Percentiles rank a stretch among this genome's conserved stretches.
Evolutionary conservation across 441 rosid genomes (phyloP).

Genomic region (Gossypium laxum): DNA sequence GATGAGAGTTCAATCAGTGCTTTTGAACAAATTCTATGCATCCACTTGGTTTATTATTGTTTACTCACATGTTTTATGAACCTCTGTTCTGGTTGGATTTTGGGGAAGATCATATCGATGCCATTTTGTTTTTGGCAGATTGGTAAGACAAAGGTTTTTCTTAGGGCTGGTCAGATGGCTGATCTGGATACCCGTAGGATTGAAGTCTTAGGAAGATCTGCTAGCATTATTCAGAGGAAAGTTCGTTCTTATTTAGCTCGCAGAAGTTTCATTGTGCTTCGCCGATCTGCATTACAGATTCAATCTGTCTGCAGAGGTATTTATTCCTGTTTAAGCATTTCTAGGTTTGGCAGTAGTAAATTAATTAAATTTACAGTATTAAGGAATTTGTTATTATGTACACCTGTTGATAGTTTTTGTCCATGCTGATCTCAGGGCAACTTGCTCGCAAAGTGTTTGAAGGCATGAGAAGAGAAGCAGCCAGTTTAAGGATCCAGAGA

Average conservation of each 20-base stretch:
- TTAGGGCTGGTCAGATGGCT: slow-evolving; percentile 99
- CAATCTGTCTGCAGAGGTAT: slow-evolving; percentile 92
- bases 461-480: slow-evolving; percentile 69
- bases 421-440: slow-evolving; percentile 46
- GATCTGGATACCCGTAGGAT: slow-evolving; percentile 84
- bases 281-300: slow-evolving; percentile 51
- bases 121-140: slow-evolving; percentile 42
- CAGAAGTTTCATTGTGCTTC: slow-evolving; percentile 53
- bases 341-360: neutral
- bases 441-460: slow-evolving; percentile 57
- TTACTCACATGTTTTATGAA: neutral
- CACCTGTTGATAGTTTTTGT: neutral
- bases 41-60: neutral
- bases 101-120: slow-evolving; percentile 2
- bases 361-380: neutral
- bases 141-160: slow-evolving; percentile 92
- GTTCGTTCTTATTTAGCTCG: slow-evolving; percentile 79
- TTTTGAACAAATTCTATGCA: neutral
- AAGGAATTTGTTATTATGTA: neutral
- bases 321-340: neutral
- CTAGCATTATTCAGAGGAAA: slow-evolving; percentile 88
- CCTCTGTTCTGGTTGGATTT: slow-evolving; percentile 1
- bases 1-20: neutral
- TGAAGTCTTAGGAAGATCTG: slow-evolving; percentile 94
- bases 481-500: slow-evolving; percentile 69